Conservation (phyloP, 1,284 basidiomycete species). For the Ceratobasidium sp. region DNA sequence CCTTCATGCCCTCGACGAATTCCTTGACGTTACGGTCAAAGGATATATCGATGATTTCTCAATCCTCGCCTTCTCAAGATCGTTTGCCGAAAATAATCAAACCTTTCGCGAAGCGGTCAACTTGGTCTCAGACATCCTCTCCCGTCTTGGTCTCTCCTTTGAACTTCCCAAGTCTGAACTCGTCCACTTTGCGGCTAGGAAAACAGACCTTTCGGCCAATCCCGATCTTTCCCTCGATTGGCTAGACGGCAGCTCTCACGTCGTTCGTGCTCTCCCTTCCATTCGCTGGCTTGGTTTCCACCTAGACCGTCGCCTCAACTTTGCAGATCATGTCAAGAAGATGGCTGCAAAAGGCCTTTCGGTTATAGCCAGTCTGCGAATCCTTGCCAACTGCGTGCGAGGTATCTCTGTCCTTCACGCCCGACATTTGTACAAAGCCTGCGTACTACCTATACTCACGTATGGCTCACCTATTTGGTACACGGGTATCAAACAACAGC, state of each 20-base stretch:
- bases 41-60: conserved; percentile 41
- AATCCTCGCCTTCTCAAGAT: not conserved
- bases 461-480: conserved; percentile 2
- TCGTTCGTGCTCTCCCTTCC: not conserved
- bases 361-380: conserved; percentile 1
- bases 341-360: conserved; percentile 33
- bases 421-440: not conserved
- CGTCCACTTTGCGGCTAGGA: conserved; percentile 14
- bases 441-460: conserved; percentile 5
- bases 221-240: not conserved
- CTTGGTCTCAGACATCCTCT: not conserved
- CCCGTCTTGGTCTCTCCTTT: not conserved
- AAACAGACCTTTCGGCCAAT: not conserved
- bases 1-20: not conserved
- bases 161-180: conserved; percentile 17
- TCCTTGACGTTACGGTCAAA: not conserved
- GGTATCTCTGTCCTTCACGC: not conserved
- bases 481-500: too few species aligned
- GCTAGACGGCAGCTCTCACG: not conserved
- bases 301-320: conserved; percentile 42
- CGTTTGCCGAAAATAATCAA: not conserved
- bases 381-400: not conserved
- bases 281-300: conserved; percentile 45
- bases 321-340: conserved; percentile 34
- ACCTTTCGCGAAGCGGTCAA: not conserved